Evolutionary conservation across 352 stramenopile species (phyloP), one percentile per base, ranked within the genome.

Genomic region (Bremia lactucae): DNA sequence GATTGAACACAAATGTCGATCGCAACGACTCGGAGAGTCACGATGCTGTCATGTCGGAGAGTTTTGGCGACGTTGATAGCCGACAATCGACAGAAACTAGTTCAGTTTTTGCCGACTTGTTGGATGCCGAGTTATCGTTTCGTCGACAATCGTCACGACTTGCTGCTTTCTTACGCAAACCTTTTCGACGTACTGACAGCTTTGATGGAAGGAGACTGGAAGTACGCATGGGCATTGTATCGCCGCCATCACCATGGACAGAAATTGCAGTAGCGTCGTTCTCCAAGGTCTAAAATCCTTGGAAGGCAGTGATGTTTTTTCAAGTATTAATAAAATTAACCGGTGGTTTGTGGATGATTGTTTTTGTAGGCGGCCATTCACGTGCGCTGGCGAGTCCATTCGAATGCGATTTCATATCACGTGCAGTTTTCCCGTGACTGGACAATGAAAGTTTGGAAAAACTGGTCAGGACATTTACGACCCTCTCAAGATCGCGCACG

Each of bases 381-480:
- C n/a, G 67, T 83, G 16, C 61, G 53, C 16, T 88, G 75, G 75
- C 47, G 56, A 11, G 59, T 65, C 1, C 66, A 83, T 41, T 55
- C 68, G 1, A 77, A 67, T 13, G 72, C 72, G 0, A 16, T 82
- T 7, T 57, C 66, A 15, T 81, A 69, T 28, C 75, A 88, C 19
- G 33, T 88, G 15, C 75, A 88, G 42, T 88, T 76, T 29, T 65
- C 75, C 31, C 70, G 75, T 2, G 75, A 88, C 42, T 75, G 75
- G 31, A 68, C 75, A 2, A 73, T 88, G 63, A 80, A 74, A 36
- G 75, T 88, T 21, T 88, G 75, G 75, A 84, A 83, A 41, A 88
- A 64, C 42, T 88, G 75, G 75, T 62, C 66, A 0, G 75, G 71
- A 0, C 59, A 68, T 16, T 57, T 68, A 15, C 59, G 58, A 33